Evolutionary conservation across 2,329 filamentous ascomycete species (phyloP), one percentile per base, ranked within the genome.

Genomic region (Ophiosphaerella narmari): DNA sequence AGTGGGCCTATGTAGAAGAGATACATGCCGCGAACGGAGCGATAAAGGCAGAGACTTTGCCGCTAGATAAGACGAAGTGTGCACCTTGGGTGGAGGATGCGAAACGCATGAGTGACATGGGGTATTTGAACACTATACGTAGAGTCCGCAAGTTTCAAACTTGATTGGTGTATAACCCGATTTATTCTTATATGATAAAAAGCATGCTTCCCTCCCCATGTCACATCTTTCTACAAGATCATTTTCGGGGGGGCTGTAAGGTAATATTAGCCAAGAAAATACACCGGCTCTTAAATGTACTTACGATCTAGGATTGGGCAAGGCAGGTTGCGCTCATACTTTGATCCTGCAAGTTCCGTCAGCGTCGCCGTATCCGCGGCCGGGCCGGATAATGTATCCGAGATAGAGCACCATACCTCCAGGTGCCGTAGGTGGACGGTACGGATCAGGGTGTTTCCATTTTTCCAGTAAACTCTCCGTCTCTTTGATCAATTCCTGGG

Each of bases 401-500:
- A 38, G 43, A 34, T 34, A 35, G 45, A 46, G 49, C 32, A 50
- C 57, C 62, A 45, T 83, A 94, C 93, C 94, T 82, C 94, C 94
- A 9, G 94, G 94, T 34, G 94, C 93, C 36, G 91, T 96, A 12
- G 94, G 94, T 59, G 88, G 85, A 63, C 84, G 81, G 74, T 96
- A 97, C 29, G 94, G 92, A 74, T 99, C 94, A 3, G 94, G 94
- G 71, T 99, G 94, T 78, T 97, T 97, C 93, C 93, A 99, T 75
- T 87, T 89, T 68, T 94, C 86, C 56, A 99, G 79, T 51, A 97
- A 73, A 63, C 88, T 88, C 75, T 97, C 92, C 4, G 94, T 93
- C 77, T 97, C 91, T 55, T 86, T 84, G 60, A 97, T 82, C 50
- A 99, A 76, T 42, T 85, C 86, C 94, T 99, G 60, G 42, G 34